Evolutionary conservation across 768 basidiomycete species (phyloP), one percentile per base, ranked within the genome.

Genomic region (Phylloporus sp.): DNA sequence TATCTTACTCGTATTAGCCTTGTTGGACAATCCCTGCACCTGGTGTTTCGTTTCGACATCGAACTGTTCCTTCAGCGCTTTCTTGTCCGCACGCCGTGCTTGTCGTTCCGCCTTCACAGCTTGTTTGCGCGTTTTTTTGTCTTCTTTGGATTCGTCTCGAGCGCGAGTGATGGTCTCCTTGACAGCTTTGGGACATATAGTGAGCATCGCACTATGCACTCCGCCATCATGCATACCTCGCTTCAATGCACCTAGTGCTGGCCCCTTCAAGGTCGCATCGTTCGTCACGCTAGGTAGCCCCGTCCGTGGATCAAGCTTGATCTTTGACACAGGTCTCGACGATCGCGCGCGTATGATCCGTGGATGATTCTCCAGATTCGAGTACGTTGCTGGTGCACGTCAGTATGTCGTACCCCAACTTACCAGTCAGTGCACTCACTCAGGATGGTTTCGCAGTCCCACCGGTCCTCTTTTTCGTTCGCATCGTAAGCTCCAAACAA

Each of bases 361-460:
- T 0, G 97, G 97, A 66, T 98, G 97, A 62, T 99, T 99, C 67
- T 97, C 97, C 7, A 97, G 76, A 64, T 97, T 99, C n/a, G 92
- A 88, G 65, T 94, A 95, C 10, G 95, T 97, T 9, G 88, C 95
- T 97, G 63, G 18, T 27, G 45, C 39, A 36, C n/a, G 40, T 57
- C 58, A 55, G 53, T 52, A 41, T 57, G 46, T 16, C 42, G 12
- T 24, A 38, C 28, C 24, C 2, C 24, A 40, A 22, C 24, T 4
- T 15, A 18, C 15, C 31, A 18, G 10, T 26, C 2, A 18, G 22
- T 3, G 41, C 12, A 78, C 89, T 67, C 68, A 95, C 95, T 85
- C 3, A 99, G 74, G 34, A 99, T 88, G 2, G 93, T 97, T 69
- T 99, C 95, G 55, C 91, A 95, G 65, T 99, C 97, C 97, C 97